phyloP scores from a whole-genome alignment of 306 rosid genomes.

The Pyrus bretschneideri region DNA sequence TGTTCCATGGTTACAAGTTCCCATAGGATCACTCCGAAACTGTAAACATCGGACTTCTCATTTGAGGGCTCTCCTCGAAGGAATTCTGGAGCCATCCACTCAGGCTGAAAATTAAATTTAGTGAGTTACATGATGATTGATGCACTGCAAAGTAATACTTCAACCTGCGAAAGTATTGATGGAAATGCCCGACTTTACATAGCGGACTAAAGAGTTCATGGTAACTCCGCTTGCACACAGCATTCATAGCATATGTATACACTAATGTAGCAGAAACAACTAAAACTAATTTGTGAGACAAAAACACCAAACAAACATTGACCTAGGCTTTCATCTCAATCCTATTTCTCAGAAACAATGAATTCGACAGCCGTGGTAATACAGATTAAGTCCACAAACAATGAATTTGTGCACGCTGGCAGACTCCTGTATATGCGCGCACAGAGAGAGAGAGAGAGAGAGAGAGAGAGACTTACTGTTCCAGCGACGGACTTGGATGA shows the following conservation, averaged over 20 bases:
- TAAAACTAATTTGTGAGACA: background rate
- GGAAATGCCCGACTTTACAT: constrained; percentile 29
- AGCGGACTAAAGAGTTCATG: constrained; percentile 7
- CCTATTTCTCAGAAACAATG: background rate
- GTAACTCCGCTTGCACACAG: background rate
- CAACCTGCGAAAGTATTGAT: constrained; percentile 33
- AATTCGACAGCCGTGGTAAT: background rate
- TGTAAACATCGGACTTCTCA: constrained; percentile 93
- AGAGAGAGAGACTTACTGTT: constrained; percentile 56
- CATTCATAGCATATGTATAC: background rate
- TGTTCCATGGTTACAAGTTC: constrained; percentile 88
- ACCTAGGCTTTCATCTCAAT: background rate
- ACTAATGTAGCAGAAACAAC: background rate
- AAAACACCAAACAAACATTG: background rate
- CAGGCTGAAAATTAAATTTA: constrained; percentile 72
- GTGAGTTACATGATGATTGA: constrained; percentile 37
- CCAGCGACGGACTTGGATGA: constrained; percentile 95
- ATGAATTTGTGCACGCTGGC: background rate
- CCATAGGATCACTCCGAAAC: constrained; percentile 95
- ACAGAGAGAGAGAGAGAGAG: background rate
- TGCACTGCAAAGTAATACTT: constrained; percentile 32
- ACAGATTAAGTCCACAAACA: too few species aligned
- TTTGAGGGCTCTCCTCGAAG: constrained; percentile 95
- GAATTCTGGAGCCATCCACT: constrained; percentile 99
- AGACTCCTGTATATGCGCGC: background rate